These are phyloP conservation scores for Pythium periplocum DNA, from an alignment of 352 stramenopile species.

Conservation along the genomic window DNA sequence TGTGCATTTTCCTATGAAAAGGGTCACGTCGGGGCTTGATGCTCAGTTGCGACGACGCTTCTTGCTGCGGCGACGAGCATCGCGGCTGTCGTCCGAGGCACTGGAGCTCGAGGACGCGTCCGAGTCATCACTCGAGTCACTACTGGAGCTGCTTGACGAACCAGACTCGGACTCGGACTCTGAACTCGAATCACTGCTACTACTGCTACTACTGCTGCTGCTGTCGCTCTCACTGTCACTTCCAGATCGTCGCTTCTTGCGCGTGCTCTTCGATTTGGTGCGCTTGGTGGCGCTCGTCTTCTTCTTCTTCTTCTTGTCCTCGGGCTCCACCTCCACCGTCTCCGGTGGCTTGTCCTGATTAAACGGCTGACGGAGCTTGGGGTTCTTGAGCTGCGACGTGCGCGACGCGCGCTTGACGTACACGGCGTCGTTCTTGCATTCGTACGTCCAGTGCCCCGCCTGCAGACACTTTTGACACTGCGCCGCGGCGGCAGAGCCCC, in stretches of 20 bases:
- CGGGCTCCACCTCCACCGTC: conserved; percentile 29
- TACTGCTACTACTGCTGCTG: conserved; percentile 6
- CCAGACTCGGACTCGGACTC: conserved; percentile 17
- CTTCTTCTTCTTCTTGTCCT: conserved; percentile 9
- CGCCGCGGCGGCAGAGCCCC: conserved; percentile 19
- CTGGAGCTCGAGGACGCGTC: conserved; percentile 23
- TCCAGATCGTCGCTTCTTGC: conserved; percentile 14
- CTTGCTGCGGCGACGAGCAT: conserved; percentile 16
- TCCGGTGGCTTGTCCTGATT: conserved; percentile 73
- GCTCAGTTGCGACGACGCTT: conserved; percentile 31
- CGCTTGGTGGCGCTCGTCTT: conserved; percentile 14
- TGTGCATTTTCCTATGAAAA: too few relatives aligned
- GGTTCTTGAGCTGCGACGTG: conserved; percentile 76
- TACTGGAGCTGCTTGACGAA: conserved; percentile 5
- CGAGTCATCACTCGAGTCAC: conserved; percentile 17
- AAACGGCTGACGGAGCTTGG: conserved; percentile 74
- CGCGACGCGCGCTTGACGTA: conserved; percentile 76
- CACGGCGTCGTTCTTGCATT: conserved; percentile 83
- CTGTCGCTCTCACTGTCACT: conserved; percentile 14
- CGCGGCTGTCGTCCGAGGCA: conserved; percentile 25
- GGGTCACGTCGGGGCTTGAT: too few relatives aligned
- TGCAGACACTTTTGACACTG: conserved; percentile 84
- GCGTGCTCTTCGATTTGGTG: conserved; percentile 6
- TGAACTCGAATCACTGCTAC: conserved; percentile 7
- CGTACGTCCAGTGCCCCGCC: conserved; percentile 80